These are phyloP conservation scores for Taiozyma sp. DNA, from an alignment of 1,139 yeast genomes.

Conservation along the genomic window DNA sequence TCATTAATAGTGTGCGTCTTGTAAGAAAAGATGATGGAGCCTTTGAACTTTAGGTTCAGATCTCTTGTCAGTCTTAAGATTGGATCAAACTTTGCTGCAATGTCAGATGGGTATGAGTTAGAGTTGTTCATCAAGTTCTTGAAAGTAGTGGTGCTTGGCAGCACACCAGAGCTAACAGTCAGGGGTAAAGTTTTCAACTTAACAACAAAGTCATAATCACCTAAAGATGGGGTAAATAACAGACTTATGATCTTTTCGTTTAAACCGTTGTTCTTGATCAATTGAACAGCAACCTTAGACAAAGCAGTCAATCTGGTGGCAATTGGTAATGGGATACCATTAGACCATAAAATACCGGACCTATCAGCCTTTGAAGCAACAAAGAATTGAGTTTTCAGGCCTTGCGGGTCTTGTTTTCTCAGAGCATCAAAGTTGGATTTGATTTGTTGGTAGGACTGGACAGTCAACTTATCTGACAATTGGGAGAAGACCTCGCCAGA, in stretches of 20 bases:
- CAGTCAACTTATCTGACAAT: constrained; percentile 60
- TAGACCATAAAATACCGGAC: constrained; percentile 82
- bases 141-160: constrained; percentile 43
- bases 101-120: constrained; percentile 27
- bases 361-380: constrained; percentile 80
- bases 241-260: constrained; percentile 44
- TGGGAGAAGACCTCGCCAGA: constrained; percentile 32
- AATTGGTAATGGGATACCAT: constrained; percentile 65
- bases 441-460: constrained; percentile 58
- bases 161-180: constrained; percentile 48
- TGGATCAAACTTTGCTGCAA: constrained; percentile 47
- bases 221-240: constrained; percentile 74
- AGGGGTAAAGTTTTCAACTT: constrained; percentile 47
- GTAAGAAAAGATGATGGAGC: constrained; percentile 57
- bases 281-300: constrained; percentile 66
- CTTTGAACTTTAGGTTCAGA: constrained; percentile 46
- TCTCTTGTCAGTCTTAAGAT: constrained; percentile 49
- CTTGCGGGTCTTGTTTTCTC: constrained; percentile 76
- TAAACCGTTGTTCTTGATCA: constrained; percentile 44
- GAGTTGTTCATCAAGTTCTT: constrained; percentile 52
- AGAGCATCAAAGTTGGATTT: constrained; percentile 59
- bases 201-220: constrained; percentile 80
- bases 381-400: constrained; percentile 73
- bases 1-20: constrained; percentile 47
- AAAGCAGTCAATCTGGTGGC: constrained; percentile 87